Conservation (phyloP, 2,329 filamentous ascomycete species). For the Penicillium brasilianum region DNA sequence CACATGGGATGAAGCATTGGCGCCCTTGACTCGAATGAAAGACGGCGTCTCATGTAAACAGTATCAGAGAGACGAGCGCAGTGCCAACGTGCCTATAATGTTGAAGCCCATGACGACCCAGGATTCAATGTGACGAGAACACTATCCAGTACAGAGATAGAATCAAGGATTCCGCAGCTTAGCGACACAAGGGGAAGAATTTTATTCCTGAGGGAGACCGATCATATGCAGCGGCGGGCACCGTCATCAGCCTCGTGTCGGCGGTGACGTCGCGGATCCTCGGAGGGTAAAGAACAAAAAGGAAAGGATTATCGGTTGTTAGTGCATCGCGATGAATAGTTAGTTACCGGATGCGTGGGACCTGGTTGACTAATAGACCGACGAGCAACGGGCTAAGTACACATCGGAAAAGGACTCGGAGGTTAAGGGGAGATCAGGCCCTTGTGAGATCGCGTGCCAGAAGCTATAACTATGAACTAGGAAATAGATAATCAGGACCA, state of each 20-base stretch:
- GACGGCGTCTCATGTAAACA: conserved; percentile 45
- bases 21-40: conserved; percentile 62
- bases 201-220: conserved; percentile 34
- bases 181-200: conserved; percentile 34
- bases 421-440: neutral
- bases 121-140: conserved; percentile 32
- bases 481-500: too few relatives aligned
- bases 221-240: conserved; percentile 41
- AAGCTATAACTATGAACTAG: neutral
- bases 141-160: conserved; percentile 33
- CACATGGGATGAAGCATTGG: conserved; percentile 82
- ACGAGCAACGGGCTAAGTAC: neutral
- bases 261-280: conserved; percentile 27
- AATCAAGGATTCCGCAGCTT: conserved; percentile 21
- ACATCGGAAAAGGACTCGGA: neutral
- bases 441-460: neutral
- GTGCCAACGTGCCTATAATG: conserved; percentile 44
- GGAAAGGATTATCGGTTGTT: conserved; percentile 19
- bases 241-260: conserved; percentile 32
- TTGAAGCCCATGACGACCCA: conserved; percentile 37
- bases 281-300: neutral
- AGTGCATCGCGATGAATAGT: conserved; percentile 22
- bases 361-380: conserved; percentile 5
- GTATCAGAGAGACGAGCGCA: conserved; percentile 43
- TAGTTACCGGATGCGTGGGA: conserved; percentile 27